phyloP scores from a whole-genome alignment of 345 rosid species.

The Sisymbrium irio region DNA sequence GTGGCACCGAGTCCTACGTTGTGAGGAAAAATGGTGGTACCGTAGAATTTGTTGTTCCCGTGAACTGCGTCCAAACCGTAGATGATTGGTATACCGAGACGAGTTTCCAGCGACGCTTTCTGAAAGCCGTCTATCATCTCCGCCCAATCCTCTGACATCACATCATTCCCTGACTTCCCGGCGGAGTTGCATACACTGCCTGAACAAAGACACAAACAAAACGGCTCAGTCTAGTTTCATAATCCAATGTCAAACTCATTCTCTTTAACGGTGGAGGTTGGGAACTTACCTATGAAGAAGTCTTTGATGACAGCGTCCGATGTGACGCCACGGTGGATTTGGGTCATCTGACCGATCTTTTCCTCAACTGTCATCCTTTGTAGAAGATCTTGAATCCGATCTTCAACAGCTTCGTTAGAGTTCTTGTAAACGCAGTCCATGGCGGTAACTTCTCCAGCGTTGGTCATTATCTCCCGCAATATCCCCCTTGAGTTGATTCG shows the following conservation, averaged over 20 bases:
- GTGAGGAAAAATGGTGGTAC: constrained; percentile 84
- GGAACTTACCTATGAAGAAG: constrained; percentile 43
- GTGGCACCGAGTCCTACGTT: constrained; percentile 84
- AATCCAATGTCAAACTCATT: neutral
- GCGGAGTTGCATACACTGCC: constrained; percentile 78
- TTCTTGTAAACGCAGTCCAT: constrained; percentile 50
- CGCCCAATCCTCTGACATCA: constrained; percentile 68
- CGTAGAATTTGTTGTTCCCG: constrained; percentile 71
- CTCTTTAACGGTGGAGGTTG: neutral
- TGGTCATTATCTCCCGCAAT: neutral
- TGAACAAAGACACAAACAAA: constrained; percentile 14
- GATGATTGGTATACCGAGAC: constrained; percentile 70
- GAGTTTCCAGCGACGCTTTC: constrained; percentile 49
- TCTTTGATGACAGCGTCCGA: constrained; percentile 47
- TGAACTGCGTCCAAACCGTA: constrained; percentile 89
- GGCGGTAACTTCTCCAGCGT: neutral
- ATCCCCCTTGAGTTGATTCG: neutral
- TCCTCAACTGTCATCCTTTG: constrained; percentile 48
- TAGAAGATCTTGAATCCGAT: constrained; percentile 46
- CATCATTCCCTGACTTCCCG: constrained; percentile 43
- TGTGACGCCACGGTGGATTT: constrained; percentile 39
- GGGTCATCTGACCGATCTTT: constrained; percentile 57
- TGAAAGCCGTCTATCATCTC: constrained; percentile 75
- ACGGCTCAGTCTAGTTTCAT: neutral
- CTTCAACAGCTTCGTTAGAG: constrained; percentile 50